Evolutionary conservation across 1,284 basidiomycete species (phyloP).

Genomic region (Neonothopanus nambi): DNA sequence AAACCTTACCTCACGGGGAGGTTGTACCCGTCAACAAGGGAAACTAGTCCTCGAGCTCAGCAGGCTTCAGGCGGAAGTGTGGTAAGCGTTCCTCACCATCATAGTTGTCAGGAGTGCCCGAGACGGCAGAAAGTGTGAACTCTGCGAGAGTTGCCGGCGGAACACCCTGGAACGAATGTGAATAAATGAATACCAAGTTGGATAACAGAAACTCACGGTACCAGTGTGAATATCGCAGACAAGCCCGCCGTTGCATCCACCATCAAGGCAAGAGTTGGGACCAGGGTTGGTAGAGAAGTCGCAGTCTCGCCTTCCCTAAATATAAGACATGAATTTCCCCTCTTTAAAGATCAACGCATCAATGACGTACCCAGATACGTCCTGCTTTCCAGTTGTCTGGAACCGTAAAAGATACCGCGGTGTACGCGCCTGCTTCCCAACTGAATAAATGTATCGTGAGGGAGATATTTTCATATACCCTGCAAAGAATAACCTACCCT

Average conservation of each 20-base stretch:
- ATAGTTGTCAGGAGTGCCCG: constrained; percentile 39
- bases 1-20: constrained; percentile 40
- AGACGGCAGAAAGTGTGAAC: constrained; percentile 43
- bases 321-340: not conserved
- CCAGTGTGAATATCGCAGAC: constrained; percentile 43
- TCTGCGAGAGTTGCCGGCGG: constrained; percentile 60
- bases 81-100: constrained; percentile 34
- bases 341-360: not conserved
- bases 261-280: constrained; percentile 50
- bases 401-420: constrained; percentile 39
- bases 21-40: constrained; percentile 58
- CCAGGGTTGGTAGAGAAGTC: constrained; percentile 44
- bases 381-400: constrained; percentile 51
- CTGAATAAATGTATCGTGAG: constrained; percentile 18
- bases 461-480: not conserved
- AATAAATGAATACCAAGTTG: no score
- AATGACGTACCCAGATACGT: constrained; percentile 40
- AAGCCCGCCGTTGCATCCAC: constrained; percentile 54
- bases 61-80: not conserved
- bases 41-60: constrained; percentile 27
- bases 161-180: constrained; percentile 36
- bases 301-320: constrained; percentile 45
- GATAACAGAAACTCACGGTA: constrained; percentile 32
- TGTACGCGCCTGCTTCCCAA: constrained; percentile 41
- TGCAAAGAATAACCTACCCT: constrained; percentile 29